phyloP scores from a whole-genome alignment of 1,139 yeast genomes.

The Kurtzmaniella quercitrusa region DNA sequence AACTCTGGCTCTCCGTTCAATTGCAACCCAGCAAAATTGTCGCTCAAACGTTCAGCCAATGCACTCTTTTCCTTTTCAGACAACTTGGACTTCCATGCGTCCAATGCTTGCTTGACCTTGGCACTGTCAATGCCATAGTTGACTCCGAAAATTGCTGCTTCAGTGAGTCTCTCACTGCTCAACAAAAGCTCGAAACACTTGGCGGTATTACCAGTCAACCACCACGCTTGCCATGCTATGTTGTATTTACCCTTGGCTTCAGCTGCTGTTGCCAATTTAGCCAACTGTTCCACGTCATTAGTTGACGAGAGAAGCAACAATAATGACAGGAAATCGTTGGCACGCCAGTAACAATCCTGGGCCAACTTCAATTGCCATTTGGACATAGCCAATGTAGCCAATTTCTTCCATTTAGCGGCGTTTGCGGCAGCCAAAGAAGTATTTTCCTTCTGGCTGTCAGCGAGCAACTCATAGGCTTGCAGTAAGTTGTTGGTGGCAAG shows the following conservation, averaged over 20 bases:
- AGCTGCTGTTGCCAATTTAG: constrained; percentile 60
- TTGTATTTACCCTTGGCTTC: constrained; percentile 73
- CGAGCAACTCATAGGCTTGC: constrained; percentile 72
- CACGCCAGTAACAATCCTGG: constrained; percentile 71
- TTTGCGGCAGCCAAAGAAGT: constrained; percentile 32
- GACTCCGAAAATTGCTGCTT: constrained; percentile 77
- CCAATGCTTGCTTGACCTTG: constrained; percentile 43
- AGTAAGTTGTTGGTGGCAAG: constrained; percentile 61
- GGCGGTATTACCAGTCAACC: constrained; percentile 74
- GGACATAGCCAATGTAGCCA: constrained; percentile 81
- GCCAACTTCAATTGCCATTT: constrained; percentile 83
- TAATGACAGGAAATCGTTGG: constrained; percentile 78
- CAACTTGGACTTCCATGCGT: constrained; percentile 65
- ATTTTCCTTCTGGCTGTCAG: constrained; percentile 48
- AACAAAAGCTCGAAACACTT: constrained; percentile 64
- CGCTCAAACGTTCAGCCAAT: constrained; percentile 57
- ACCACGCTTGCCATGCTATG: constrained; percentile 87
- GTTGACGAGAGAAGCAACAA: constrained; percentile 80
- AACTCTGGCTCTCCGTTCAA: constrained; percentile 14
- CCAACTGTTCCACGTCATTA: constrained; percentile 59
- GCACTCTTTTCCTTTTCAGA: constrained; percentile 46
- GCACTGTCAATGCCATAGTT: constrained; percentile 60
- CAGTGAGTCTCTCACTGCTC: constrained; percentile 69
- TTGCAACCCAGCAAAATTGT: constrained; percentile 27
- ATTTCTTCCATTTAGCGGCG: constrained; percentile 72